Percentiles rank a stretch among this genome's conserved stretches.
Evolutionary conservation across 2,329 filamentous ascomycete species (phyloP).

Genomic region (Ascochyta viciae-villosae): DNA sequence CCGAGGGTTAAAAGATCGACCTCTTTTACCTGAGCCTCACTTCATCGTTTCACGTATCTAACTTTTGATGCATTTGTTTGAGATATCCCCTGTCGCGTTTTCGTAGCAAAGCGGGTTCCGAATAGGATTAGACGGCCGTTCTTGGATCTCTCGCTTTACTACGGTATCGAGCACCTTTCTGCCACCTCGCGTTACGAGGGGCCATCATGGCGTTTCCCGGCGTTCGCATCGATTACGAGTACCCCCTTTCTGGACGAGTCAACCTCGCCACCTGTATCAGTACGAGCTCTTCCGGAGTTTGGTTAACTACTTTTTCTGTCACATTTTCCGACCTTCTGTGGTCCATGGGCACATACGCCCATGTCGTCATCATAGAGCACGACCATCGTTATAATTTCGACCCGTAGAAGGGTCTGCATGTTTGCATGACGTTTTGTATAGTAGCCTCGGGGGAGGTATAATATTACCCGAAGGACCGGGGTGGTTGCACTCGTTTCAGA

Average conservation of each 20-base stretch:
- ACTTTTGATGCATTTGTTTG: conserved; percentile 36
- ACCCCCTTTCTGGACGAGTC: conserved; percentile 34
- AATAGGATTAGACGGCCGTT: conserved; percentile 40
- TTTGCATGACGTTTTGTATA: conserved; percentile 47
- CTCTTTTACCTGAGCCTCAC: conserved; percentile 22
- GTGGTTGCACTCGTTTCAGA: conserved; percentile 21
- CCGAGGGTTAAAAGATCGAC: conserved; percentile 36
- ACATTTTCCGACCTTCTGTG: conserved; percentile 23
- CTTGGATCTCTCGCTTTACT: conserved; percentile 42
- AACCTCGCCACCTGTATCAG: conserved; percentile 41
- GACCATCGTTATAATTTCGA: conserved; percentile 40
- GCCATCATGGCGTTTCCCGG: conserved; percentile 29
- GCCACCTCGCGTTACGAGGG: conserved; percentile 15
- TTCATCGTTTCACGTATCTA: conserved; percentile 28
- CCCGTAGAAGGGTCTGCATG: neutral
- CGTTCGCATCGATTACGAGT: conserved; percentile 35
- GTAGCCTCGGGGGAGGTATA: conserved; percentile 27
- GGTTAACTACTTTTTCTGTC: conserved; percentile 10
- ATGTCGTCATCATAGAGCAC: conserved; percentile 31
- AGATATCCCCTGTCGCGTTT: conserved; percentile 49
- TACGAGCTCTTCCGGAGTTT: conserved; percentile 25
- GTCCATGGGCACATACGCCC: conserved; percentile 25
- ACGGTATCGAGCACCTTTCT: conserved; percentile 6
- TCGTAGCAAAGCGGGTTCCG: conserved; percentile 32
- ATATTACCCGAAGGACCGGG: neutral